Conservation (phyloP, 2,329 filamentous ascomycete genomes). For the Geosmithia putterillii region DNA sequence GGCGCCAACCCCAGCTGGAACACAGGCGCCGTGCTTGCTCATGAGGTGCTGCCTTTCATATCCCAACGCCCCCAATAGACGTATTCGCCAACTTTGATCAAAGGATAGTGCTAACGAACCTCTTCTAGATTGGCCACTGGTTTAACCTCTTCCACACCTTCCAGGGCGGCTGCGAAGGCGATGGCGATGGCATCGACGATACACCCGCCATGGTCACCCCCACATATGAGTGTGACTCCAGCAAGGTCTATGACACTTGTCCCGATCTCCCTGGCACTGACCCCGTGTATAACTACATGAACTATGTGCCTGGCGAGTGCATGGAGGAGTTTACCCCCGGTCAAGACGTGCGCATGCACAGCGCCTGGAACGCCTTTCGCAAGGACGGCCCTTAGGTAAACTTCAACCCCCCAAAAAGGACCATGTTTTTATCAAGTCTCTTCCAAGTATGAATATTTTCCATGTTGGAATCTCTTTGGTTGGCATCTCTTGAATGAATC, state of each 20-base stretch:
- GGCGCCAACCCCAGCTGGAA: no score
- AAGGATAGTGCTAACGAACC: no score
- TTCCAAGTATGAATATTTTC: no score
- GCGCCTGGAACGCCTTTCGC: not conserved
- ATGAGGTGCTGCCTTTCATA: no score
- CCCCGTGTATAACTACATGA: not conserved
- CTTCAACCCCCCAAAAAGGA: no score
- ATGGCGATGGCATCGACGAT: not conserved
- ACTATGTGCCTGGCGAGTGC: not conserved
- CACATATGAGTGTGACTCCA: not conserved
- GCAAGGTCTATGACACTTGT: not conserved
- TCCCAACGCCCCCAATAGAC: no score
- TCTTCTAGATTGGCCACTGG: constrained; percentile 1
- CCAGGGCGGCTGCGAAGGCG: not conserved
- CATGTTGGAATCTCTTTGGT: no score
- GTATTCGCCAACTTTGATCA: no score
- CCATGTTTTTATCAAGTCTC: no score
- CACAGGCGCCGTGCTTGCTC: no score
- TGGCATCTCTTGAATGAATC: no score
- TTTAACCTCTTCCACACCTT: not conserved
- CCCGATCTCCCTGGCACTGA: not conserved
- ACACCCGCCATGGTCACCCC: not conserved
- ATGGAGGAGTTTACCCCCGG: not conserved
- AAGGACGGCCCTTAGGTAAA: no score
- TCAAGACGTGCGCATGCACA: not conserved